A percentile compares a stretch with the other conserved stretches of the same genome.
Conservation (phyloP, 371 early-diverging fungal genomes). For the Mortierella sp. region DNA sequence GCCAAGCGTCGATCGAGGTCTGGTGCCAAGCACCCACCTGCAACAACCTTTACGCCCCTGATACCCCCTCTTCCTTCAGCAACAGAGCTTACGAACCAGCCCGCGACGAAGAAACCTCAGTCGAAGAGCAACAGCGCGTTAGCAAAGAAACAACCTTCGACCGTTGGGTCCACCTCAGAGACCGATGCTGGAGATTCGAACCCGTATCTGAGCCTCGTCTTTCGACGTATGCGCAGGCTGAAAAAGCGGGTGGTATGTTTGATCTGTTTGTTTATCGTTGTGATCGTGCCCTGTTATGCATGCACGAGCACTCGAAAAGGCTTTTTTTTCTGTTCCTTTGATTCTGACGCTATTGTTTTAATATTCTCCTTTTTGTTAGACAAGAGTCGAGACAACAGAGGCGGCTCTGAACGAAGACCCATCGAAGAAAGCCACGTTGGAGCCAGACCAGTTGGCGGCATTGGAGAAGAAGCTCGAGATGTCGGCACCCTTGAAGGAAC, state of each 20-base stretch:
- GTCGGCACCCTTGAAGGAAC: slow-evolving; percentile 11
- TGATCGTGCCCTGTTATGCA: background rate
- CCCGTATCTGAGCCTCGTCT: background rate
- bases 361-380: background rate
- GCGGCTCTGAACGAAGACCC: slow-evolving; percentile 10
- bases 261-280: background rate
- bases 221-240: slow-evolving; percentile 3
- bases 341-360: background rate
- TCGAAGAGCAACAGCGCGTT: background rate
- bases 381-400: slow-evolving; percentile 15
- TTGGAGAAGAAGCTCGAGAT: slow-evolving; percentile 19
- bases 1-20: background rate
- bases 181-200: background rate
- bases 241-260: slow-evolving; percentile 13
- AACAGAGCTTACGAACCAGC: background rate
- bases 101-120: background rate
- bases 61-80: background rate
- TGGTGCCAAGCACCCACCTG: background rate
- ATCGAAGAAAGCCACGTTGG: background rate
- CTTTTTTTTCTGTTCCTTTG: background rate
- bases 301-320: background rate
- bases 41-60: background rate
- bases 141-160: background rate
- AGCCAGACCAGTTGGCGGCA: slow-evolving; percentile 7
- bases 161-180: background rate